Conservation (phyloP, 192 early-diverging fungal species). For the Geranomyces variabilis region DNA sequence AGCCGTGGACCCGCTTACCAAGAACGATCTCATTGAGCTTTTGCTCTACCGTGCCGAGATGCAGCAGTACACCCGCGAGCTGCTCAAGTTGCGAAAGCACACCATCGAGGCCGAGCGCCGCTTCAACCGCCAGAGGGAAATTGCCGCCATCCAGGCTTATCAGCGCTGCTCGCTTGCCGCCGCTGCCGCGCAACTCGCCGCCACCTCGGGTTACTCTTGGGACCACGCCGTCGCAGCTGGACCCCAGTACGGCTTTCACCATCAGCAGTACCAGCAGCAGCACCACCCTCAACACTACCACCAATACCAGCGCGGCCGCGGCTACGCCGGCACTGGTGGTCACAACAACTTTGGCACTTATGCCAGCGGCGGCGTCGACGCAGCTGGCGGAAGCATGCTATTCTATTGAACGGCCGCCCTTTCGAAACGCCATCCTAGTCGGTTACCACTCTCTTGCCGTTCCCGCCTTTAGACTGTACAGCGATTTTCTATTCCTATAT, state of each 20-base stretch:
- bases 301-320: neutral
- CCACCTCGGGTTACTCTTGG: neutral
- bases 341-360: neutral
- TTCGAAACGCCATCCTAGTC: neutral
- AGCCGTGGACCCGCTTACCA: slow-evolving; percentile 25
- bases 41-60: slow-evolving; percentile 37
- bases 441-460: neutral
- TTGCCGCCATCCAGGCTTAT: slow-evolving; percentile 24
- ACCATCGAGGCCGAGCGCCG: slow-evolving; percentile 28
- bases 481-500: slow-evolving; percentile 4
- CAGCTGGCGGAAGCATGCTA: neutral
- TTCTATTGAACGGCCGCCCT: neutral
- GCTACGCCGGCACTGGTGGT: slow-evolving; percentile 1
- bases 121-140: slow-evolving; percentile 18
- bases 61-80: slow-evolving; percentile 23
- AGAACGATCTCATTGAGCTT: slow-evolving; percentile 38
- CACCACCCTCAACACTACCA: neutral
- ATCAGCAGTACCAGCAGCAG: neutral
- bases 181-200: slow-evolving; percentile 5
- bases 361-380: neutral
- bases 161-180: slow-evolving; percentile 19
- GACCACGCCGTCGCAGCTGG: slow-evolving; percentile 6
- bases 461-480: slow-evolving; percentile 13
- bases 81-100: slow-evolving; percentile 16
- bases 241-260: neutral